Evolutionary conservation across 495 filamentous ascomycete species (phyloP).

Genomic region (Talaromyces proteolyticus): DNA sequence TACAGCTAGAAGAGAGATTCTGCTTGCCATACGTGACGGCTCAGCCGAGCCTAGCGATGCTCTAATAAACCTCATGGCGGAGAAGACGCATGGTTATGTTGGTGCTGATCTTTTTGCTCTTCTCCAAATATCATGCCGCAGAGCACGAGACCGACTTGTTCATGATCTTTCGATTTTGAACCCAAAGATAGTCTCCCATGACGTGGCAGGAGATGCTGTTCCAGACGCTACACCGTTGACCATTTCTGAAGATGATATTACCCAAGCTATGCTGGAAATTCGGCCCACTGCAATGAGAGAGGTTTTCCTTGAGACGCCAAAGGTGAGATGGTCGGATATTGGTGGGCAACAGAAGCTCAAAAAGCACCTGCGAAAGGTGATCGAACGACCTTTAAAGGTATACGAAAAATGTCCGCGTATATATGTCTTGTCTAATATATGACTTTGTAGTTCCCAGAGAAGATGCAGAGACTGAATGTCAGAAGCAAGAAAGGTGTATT

Average conservation of each 20-base stretch:
- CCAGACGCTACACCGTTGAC: too few relatives aligned
- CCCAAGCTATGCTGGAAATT: slow-evolving; percentile 48
- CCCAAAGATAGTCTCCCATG: neutral
- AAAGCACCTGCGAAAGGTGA: slow-evolving; percentile 54
- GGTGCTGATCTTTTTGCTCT: slow-evolving; percentile 55
- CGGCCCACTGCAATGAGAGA: slow-evolving; percentile 87
- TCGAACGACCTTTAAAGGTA: slow-evolving; percentile 64
- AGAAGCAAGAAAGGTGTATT: slow-evolving; percentile 78
- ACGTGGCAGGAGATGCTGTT: too few relatives aligned
- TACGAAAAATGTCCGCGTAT: slow-evolving; percentile 4
- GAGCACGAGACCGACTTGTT: slow-evolving; percentile 30
- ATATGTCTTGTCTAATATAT: slow-evolving; percentile 6
- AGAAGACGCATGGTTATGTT: slow-evolving; percentile 64
- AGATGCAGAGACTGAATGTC: slow-evolving; percentile 51
- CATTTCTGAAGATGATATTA: slow-evolving; percentile 48
- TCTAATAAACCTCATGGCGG: slow-evolving; percentile 41
- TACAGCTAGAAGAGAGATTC: slow-evolving; percentile 64
- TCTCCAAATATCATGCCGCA: slow-evolving; percentile 38
- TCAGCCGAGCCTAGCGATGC: slow-evolving; percentile 23
- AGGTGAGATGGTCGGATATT: slow-evolving; percentile 83
- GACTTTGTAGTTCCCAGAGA: slow-evolving; percentile 47
- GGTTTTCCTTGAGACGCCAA: slow-evolving; percentile 81
- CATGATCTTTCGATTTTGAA: slow-evolving; percentile 1
- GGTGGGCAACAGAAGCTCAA: slow-evolving; percentile 84
- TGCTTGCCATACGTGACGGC: slow-evolving; percentile 42